These are phyloP conservation scores for Vicia villosa DNA, from an alignment of 306 rosid genomes.

Conservation along the genomic window DNA sequence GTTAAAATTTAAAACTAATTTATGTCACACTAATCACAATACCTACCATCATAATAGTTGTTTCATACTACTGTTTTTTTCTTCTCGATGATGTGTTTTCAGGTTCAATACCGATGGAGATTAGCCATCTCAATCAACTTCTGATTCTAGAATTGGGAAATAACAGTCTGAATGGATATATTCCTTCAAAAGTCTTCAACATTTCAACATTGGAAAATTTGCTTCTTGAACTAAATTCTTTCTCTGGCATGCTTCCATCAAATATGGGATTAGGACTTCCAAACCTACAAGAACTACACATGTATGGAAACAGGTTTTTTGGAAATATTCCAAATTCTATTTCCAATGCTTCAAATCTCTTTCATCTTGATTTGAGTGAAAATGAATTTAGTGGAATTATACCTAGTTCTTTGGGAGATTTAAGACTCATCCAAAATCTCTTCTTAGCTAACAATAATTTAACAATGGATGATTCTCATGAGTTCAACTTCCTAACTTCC, in stretches of 20 bases:
- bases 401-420: constrained; percentile 16
- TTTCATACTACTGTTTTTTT: too few species aligned
- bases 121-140: constrained; percentile 23
- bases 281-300: neutral
- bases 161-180: too few species aligned
- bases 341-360: neutral
- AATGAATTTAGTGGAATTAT: constrained; percentile 19
- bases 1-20: too few species aligned
- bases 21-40: too few species aligned
- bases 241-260: constrained; percentile 24
- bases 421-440: neutral
- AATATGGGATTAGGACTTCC: constrained; percentile 1
- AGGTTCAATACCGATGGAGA: constrained; percentile 33
- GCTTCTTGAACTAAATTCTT: too few species aligned
- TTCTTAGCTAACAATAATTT: neutral
- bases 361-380: neutral
- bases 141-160: neutral
- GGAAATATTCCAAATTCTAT: too few species aligned
- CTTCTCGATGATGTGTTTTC: too few species aligned
- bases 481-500: neutral
- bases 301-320: too few species aligned
- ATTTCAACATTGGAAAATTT: too few species aligned
- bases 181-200: too few species aligned
- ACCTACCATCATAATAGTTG: too few species aligned
- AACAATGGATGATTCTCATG: constrained; percentile 11